A percentile compares a stretch with the other conserved stretches of the same genome.
These are phyloP conservation scores for Coemansia sp. DNA, from an alignment of 192 early-diverging fungal genomes.

Conservation along the genomic window DNA sequence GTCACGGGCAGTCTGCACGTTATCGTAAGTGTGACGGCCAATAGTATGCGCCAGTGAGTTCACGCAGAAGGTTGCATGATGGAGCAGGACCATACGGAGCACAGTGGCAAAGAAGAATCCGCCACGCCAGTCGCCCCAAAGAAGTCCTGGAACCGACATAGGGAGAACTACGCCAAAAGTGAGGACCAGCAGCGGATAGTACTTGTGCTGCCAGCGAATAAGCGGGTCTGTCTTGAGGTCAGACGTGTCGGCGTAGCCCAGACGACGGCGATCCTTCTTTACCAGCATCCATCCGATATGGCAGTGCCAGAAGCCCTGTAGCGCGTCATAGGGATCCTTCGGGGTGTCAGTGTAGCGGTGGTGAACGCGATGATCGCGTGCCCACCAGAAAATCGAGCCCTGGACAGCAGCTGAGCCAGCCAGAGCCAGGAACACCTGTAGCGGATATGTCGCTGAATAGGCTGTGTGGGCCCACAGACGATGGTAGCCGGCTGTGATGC, in stretches of 20 bases:
- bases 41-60: constrained; percentile 81
- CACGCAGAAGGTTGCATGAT: constrained; percentile 87
- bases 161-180: constrained; percentile 78
- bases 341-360: constrained; percentile 86
- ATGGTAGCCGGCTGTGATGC: constrained; percentile 74
- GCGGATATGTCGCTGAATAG: constrained; percentile 63
- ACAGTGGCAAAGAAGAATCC: constrained; percentile 78
- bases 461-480: constrained; percentile 80
- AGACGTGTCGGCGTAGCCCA: constrained; percentile 78
- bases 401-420: constrained; percentile 72
- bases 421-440: constrained; percentile 65
- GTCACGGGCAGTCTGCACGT: constrained; percentile 77
- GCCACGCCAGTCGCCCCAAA: constrained; percentile 80
- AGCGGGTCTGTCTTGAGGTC: constrained; percentile 75
- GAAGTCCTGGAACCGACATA: constrained; percentile 78
- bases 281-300: constrained; percentile 88
- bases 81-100: constrained; percentile 71
- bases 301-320: constrained; percentile 76
- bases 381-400: constrained; percentile 87
- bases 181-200: constrained; percentile 70
- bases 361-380: constrained; percentile 80
- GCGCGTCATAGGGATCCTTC: constrained; percentile 79
- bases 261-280: constrained; percentile 68
- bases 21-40: constrained; percentile 75
- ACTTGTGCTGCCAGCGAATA: constrained; percentile 74